These are phyloP conservation scores for Ceratocystis huliohia DNA, from an alignment of 2,329 filamentous ascomycete species.

Conservation along the genomic window DNA sequence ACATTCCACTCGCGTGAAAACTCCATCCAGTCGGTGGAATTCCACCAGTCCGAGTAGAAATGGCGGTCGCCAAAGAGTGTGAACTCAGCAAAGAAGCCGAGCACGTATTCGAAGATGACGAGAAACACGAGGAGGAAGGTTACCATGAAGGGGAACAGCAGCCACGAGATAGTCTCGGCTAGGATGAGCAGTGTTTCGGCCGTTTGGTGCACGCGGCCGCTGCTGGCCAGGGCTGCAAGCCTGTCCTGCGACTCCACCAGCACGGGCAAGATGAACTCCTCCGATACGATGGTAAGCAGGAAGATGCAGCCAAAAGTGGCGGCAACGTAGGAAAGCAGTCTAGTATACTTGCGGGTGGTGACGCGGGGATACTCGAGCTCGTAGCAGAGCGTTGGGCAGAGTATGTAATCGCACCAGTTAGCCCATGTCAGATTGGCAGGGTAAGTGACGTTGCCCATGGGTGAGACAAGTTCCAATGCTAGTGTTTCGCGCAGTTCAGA, in stretches of 20 bases:
- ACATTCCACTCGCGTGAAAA: conserved; percentile 96
- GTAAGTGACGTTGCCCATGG: conserved; percentile 79
- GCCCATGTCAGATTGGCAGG: conserved; percentile 70
- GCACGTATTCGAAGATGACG: conserved; percentile 93
- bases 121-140: conserved; percentile 92
- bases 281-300: conserved; percentile 75
- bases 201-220: background rate
- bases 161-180: conserved; percentile 75
- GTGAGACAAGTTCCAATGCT: conserved; percentile 80
- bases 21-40: conserved; percentile 80
- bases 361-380: conserved; percentile 91
- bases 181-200: conserved; percentile 66
- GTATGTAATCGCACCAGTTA: conserved; percentile 77
- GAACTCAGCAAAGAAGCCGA: conserved; percentile 89
- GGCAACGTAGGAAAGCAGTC: conserved; percentile 70
- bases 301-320: conserved; percentile 96
- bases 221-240: conserved; percentile 27
- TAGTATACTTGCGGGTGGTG: conserved; percentile 59
- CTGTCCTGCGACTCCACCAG: conserved; percentile 54
- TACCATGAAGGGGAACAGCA: conserved; percentile 95
- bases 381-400: conserved; percentile 93
- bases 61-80: conserved; percentile 86
- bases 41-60: conserved; percentile 76
- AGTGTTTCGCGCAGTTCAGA: conserved; percentile 69
- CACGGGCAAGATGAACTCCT: conserved; percentile 91